These are phyloP conservation scores for Betula pendula DNA, from an alignment of 306 rosid species.

Conservation along the genomic window DNA sequence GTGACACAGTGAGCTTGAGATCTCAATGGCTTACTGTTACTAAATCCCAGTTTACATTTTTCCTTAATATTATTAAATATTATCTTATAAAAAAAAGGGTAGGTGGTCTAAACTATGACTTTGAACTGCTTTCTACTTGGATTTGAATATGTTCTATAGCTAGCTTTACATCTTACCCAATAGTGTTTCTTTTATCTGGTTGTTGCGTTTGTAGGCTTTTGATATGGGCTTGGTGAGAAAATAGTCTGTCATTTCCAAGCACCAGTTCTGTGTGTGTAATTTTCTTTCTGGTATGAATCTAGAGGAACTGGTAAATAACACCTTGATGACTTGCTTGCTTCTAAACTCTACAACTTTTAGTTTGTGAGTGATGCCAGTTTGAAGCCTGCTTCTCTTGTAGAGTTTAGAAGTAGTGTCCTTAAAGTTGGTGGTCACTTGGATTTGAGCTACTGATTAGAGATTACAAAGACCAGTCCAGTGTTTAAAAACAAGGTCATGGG, in stretches of 20 bases:
- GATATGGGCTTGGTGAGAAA: too few relatives aligned
- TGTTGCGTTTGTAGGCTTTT: too few relatives aligned
- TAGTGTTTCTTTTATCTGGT: too few relatives aligned
- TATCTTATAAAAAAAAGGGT: too few relatives aligned
- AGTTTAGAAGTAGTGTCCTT: background rate
- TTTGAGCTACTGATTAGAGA: background rate
- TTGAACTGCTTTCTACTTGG: too few relatives aligned
- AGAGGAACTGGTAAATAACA: background rate
- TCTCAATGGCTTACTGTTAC: conserved; percentile 53
- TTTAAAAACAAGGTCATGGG: background rate
- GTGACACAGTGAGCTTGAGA: conserved; percentile 65
- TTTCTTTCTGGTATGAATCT: background rate
- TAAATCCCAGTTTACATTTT: conserved; percentile 58
- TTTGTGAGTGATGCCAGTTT: background rate
- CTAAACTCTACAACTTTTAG: background rate
- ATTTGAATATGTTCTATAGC: too few relatives aligned
- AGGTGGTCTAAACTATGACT: too few relatives aligned
- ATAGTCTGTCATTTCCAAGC: too few relatives aligned
- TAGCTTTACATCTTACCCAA: too few relatives aligned
- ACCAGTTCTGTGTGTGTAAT: too few relatives aligned
- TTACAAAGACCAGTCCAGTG: background rate
- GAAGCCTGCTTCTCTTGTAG: background rate
- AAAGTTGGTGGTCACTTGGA: background rate
- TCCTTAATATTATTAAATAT: too few relatives aligned
- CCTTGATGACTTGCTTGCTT: background rate